Percentiles rank a stretch among this genome's conserved stretches.
Evolutionary conservation across 331 rosid species (phyloP).

Genomic region (Saraca asoca): DNA sequence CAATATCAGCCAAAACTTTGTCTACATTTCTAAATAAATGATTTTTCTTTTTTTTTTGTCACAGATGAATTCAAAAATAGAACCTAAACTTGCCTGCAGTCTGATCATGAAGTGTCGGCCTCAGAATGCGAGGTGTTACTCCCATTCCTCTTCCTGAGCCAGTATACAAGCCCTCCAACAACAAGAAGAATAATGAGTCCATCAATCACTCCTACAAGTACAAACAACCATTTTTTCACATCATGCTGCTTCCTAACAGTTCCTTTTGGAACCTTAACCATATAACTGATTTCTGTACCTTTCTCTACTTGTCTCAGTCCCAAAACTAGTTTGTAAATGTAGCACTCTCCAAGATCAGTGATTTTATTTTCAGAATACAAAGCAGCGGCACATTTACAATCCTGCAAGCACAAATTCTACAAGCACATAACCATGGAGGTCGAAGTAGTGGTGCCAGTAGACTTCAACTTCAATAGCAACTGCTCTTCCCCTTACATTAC

Average conservation of each 20-base stretch:
- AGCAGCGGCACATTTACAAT: constrained; percentile 75
- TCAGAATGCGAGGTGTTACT: constrained; percentile 33
- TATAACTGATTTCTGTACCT: constrained; percentile 51
- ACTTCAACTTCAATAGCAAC: constrained; percentile 84
- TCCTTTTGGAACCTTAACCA: constrained; percentile 80
- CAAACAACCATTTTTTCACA: constrained; percentile 73
- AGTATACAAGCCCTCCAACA: constrained; percentile 69
- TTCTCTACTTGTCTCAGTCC: constrained; percentile 69
- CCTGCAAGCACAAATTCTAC: constrained; percentile 55
- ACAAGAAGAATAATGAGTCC: constrained; percentile 66
- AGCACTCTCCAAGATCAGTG: constrained; percentile 42
- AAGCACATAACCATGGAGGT: constrained; percentile 45
- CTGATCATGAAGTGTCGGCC: constrained; percentile 37
- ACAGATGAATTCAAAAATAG: constrained; percentile 28
- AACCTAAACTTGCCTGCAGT: constrained; percentile 29
- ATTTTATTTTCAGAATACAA: constrained; percentile 37
- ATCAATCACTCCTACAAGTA: constrained; percentile 73
- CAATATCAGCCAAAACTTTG: constrained; percentile 45
- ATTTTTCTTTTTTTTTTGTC: constrained; percentile 12
- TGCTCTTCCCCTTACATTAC: constrained; percentile 86
- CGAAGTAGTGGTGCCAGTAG: constrained; percentile 53
- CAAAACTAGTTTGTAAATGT: constrained; percentile 54
- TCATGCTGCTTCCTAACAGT: constrained; percentile 35
- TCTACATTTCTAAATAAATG: constrained; percentile 33
- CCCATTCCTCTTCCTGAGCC: constrained; percentile 50